phyloP scores from a whole-genome alignment of 73 alveolate genomes.

The Paramecium octaurelia region DNA sequence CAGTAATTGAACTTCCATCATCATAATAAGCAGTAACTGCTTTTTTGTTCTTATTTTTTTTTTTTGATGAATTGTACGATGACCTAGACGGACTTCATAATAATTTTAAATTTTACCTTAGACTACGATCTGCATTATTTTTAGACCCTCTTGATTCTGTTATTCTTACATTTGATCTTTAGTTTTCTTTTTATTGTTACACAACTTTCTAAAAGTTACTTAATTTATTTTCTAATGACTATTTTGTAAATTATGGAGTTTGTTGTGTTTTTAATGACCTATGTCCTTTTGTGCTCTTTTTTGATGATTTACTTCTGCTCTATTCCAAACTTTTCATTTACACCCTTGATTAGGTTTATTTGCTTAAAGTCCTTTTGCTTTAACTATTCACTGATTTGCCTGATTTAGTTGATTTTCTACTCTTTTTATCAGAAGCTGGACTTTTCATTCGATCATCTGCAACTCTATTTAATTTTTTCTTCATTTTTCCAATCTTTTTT shows the following conservation, averaged over 20 bases:
- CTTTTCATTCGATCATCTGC: background rate
- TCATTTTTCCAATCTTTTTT: background rate
- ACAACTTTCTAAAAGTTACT: background rate
- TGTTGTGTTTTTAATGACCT: background rate
- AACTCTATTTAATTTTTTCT: background rate
- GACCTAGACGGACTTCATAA: background rate
- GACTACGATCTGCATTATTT: background rate
- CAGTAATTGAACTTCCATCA: background rate
- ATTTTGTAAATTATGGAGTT: constrained; percentile 12
- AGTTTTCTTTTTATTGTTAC: background rate
- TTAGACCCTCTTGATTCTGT: background rate
- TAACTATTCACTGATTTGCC: background rate
- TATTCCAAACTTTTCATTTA: background rate
- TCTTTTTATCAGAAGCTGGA: background rate
- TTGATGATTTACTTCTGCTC: constrained; percentile 7
- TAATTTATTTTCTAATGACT: background rate
- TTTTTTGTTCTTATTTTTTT: background rate
- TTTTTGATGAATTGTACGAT: background rate
- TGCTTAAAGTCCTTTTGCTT: background rate
- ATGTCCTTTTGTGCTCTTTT: background rate
- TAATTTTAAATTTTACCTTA: background rate
- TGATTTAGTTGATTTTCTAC: background rate
- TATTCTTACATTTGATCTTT: background rate
- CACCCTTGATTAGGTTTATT: background rate
- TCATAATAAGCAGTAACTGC: background rate